phyloP scores from a whole-genome alignment of 768 basidiomycete species.

The Tulasnella sp. region DNA sequence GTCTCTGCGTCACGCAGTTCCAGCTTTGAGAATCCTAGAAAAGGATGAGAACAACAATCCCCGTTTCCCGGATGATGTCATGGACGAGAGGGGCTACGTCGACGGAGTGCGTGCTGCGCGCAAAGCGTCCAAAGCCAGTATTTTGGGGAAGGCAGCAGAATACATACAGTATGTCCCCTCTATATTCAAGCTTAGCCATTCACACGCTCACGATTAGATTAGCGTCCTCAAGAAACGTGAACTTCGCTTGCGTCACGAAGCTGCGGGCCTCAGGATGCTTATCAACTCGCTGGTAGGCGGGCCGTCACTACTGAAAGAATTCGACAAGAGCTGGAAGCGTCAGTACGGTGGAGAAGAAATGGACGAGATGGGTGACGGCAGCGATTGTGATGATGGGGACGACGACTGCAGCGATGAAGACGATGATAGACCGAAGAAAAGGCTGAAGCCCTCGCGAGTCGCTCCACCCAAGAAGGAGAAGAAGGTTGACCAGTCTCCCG shows the following conservation, averaged over 20 bases:
- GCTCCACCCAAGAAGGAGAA: constrained; percentile 33
- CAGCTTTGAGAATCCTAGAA: constrained; percentile 69
- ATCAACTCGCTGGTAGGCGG: constrained; percentile 63
- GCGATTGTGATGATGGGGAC: constrained; percentile 20
- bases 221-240: constrained; percentile 76
- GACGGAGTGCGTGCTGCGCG: constrained; percentile 88
- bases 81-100: constrained; percentile 76
- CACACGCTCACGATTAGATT: constrained; percentile 15
- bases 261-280: constrained; percentile 58
- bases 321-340: constrained; percentile 64
- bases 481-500: constrained; percentile 34
- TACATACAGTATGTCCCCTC: constrained; percentile 49
- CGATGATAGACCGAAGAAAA: constrained; percentile 50
- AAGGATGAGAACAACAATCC: constrained; percentile 27
- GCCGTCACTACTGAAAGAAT: constrained; percentile 52
- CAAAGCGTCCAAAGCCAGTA: constrained; percentile 84
- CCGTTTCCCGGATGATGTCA: constrained; percentile 34
- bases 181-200: background rate
- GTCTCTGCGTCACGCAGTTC: constrained; percentile 65
- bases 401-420: constrained; percentile 32
- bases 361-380: constrained; percentile 37
- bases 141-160: constrained; percentile 80
- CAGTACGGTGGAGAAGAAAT: constrained; percentile 65
- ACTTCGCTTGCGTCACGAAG: constrained; percentile 54
- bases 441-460: constrained; percentile 37